Percentiles rank a stretch among this genome's conserved stretches.
Evolutionary conservation across 306 rosid genomes (phyloP).

Genomic region (Quercus suber): DNA sequence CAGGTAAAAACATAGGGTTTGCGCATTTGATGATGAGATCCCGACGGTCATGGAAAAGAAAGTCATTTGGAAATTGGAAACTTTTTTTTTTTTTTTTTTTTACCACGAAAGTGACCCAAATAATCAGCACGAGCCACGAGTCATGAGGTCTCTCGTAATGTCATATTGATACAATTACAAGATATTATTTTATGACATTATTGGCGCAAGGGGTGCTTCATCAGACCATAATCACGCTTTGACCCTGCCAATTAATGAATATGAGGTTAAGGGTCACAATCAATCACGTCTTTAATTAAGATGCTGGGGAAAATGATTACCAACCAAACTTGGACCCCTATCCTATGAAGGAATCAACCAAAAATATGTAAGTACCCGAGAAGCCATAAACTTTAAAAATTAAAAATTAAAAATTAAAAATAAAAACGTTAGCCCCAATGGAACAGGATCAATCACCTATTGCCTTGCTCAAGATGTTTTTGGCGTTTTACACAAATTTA

Average conservation of each 20-base stretch:
- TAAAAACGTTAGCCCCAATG: not conserved
- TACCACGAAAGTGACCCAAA: not conserved
- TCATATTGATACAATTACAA: too few relatives aligned
- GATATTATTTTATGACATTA: not conserved
- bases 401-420: not conserved
- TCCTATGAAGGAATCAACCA: conserved; percentile 1
- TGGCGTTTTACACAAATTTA: too few relatives aligned
- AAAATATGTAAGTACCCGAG: not conserved
- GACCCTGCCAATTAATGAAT: conserved; percentile 2
- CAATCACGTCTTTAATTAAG: not conserved
- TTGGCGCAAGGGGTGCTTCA: not conserved
- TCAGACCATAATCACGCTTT: not conserved
- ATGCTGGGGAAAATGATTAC: conserved; percentile 23
- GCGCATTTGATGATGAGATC: not conserved
- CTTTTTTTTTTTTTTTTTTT: not conserved
- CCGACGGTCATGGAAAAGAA: not conserved
- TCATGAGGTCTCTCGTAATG: too few relatives aligned
- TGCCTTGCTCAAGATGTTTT: too few relatives aligned
- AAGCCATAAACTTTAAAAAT: not conserved
- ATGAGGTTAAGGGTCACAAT: conserved; percentile 2
- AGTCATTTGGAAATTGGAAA: not conserved
- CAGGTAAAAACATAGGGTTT: not conserved
- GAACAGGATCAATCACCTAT: too few relatives aligned
- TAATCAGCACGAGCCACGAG: not conserved
- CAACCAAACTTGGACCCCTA: conserved; percentile 8